phyloP scores from a whole-genome alignment of 2,329 filamentous ascomycete genomes.

The Calonectria hongkongensis region DNA sequence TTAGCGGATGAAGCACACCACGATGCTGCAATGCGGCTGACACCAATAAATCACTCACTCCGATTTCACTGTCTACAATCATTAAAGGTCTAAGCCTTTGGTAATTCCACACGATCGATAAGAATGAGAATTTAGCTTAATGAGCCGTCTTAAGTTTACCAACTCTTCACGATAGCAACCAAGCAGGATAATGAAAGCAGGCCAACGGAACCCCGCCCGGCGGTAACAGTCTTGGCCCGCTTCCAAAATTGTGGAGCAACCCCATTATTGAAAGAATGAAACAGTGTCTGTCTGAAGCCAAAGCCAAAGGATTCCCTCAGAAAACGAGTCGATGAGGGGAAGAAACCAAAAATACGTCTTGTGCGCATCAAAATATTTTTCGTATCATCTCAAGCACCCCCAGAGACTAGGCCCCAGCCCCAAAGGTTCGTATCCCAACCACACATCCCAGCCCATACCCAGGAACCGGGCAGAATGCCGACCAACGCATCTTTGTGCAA shows the following conservation, averaged over 20 bases:
- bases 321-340: background rate
- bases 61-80: background rate
- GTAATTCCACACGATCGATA: background rate
- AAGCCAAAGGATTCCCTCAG: background rate
- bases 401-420: constrained; percentile 22
- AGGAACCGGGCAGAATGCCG: background rate
- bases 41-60: constrained; percentile 13
- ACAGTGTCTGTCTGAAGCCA: too few relatives aligned
- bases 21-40: background rate
- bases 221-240: background rate
- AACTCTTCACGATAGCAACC: background rate
- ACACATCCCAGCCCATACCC: background rate
- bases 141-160: background rate
- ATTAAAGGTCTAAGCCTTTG: too few relatives aligned
- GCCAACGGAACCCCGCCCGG: background rate
- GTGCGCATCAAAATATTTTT: background rate
- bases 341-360: background rate
- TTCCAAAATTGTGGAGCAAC: background rate
- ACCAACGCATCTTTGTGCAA: background rate
- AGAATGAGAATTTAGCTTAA: background rate
- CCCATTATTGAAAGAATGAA: background rate
- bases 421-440: background rate
- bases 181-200: too few relatives aligned
- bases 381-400: too few relatives aligned
- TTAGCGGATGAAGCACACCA: background rate